phyloP scores from a whole-genome alignment of 1,284 basidiomycete genomes.

The Irpex sp. region DNA sequence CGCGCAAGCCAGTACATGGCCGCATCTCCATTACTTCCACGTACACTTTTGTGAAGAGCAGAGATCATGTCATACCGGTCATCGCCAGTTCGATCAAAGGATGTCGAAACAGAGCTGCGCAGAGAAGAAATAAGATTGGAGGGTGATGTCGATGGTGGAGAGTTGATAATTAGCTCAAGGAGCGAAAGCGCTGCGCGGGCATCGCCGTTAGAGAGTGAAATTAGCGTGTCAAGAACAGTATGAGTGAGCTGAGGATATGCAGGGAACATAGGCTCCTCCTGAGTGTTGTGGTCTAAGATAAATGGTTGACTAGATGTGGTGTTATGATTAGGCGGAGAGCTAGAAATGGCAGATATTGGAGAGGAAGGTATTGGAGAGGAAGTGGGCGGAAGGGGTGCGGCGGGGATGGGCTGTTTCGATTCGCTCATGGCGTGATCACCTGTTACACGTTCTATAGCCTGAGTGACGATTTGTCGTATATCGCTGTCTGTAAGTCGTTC shows the following conservation, averaged over 20 bases:
- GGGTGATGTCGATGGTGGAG: constrained; percentile 37
- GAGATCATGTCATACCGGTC: constrained; percentile 85
- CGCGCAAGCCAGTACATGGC: constrained; percentile 89
- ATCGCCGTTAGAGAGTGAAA: constrained; percentile 62
- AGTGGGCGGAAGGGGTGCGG: constrained; percentile 9
- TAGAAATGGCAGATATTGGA: background rate
- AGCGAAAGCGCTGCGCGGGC: constrained; percentile 68
- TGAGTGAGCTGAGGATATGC: constrained; percentile 43
- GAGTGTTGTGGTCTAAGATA: background rate
- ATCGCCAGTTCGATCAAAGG: constrained; percentile 77
- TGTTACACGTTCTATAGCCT: constrained; percentile 44
- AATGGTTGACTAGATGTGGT: background rate
- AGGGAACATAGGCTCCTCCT: constrained; percentile 19
- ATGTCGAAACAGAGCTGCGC: constrained; percentile 52
- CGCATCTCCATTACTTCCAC: constrained; percentile 77
- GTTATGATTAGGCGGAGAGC: constrained; percentile 8
- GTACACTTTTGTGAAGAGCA: constrained; percentile 83
- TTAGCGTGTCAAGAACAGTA: constrained; percentile 46
- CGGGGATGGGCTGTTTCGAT: constrained; percentile 4
- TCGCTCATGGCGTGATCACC: constrained; percentile 9
- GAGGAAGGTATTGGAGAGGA: constrained; percentile 8
- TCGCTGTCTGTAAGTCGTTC: constrained; percentile 60
- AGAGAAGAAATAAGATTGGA: constrained; percentile 45
- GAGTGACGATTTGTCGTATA: constrained; percentile 46
- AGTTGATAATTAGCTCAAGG: constrained; percentile 56